These are phyloP conservation scores for Trichoderma semiorbis DNA, from an alignment of 2,329 filamentous ascomycete species.

Conservation along the genomic window DNA sequence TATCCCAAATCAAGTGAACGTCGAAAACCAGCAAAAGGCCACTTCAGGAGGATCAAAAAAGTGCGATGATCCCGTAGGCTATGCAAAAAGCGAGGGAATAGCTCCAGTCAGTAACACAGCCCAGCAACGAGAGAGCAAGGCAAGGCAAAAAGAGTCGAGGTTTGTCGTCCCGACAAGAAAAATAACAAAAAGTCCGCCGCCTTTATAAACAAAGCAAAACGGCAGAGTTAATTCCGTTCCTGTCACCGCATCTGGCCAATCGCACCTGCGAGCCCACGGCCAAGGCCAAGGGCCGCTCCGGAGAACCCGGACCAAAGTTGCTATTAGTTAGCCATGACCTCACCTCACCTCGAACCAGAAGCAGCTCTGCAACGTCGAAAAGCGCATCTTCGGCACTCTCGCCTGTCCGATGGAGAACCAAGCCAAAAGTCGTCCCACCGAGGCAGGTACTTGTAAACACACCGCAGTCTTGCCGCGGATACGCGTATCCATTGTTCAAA, in stretches of 20 bases:
- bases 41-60: not conserved
- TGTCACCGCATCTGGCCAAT: conserved; percentile 5
- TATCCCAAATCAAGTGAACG: not conserved
- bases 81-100: not conserved
- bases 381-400: not conserved
- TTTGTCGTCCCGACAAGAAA: not conserved
- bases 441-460: not conserved
- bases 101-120: not conserved
- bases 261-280: not conserved
- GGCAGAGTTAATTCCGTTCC: not conserved
- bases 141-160: not conserved
- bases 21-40: not conserved
- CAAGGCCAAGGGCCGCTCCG: not conserved
- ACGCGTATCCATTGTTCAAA: not conserved
- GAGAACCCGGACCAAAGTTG: not conserved
- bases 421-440: not conserved
- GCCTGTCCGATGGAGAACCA: not conserved
- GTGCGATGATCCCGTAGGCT: not conserved
- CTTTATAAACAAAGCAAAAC: conserved; percentile 4
- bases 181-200: not conserved
- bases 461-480: not conserved
- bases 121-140: not conserved
- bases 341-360: not conserved
- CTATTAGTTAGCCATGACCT: not conserved
- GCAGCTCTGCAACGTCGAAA: not conserved